These are phyloP conservation scores for Calocybe cyanea DNA, from an alignment of 768 basidiomycete genomes.

Conservation along the genomic window DNA sequence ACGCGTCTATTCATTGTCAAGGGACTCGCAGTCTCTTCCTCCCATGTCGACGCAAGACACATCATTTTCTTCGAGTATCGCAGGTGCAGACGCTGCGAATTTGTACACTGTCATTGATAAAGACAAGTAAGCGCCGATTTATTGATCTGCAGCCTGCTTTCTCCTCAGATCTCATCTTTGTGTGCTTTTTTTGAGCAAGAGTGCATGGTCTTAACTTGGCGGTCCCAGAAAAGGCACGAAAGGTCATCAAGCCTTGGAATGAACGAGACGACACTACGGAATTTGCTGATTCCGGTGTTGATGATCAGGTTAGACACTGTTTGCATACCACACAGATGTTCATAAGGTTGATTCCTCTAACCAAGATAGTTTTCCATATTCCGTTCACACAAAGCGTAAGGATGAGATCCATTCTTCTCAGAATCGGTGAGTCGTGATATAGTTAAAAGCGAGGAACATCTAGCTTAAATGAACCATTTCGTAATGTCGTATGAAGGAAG, in stretches of 20 bases:
- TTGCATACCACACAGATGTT: conserved; percentile 6
- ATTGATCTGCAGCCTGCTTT: conserved; percentile 2
- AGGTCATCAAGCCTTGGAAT: conserved; percentile 79
- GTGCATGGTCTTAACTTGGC: conserved; percentile 78
- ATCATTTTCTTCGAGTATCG: conserved; percentile 42
- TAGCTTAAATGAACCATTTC: neutral
- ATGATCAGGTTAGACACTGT: conserved; percentile 64
- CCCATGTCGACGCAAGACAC: conserved; percentile 16
- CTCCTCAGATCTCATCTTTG: conserved; percentile 12
- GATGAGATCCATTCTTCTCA: conserved; percentile 69
- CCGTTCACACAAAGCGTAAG: conserved; percentile 80
- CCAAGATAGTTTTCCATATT: conserved; percentile 74
- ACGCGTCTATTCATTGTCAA: neutral
- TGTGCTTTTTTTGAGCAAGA: conserved; percentile 41
- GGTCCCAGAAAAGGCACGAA: conserved; percentile 77
- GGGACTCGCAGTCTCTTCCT: neutral
- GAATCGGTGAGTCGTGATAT: conserved; percentile 53
- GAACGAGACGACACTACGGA: conserved; percentile 62
- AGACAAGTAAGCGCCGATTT: conserved; percentile 50
- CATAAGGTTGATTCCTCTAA: conserved; percentile 3
- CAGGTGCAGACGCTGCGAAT: conserved; percentile 48
- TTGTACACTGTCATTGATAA: conserved; percentile 59
- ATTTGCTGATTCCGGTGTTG: conserved; percentile 76
- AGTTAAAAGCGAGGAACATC: no score
- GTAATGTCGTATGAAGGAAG: conserved; percentile 42